Percentiles rank a stretch among this genome's conserved stretches.
phyloP scores from a whole-genome alignment of 148 eudicot species.

The Spergularia bocconei region DNA sequence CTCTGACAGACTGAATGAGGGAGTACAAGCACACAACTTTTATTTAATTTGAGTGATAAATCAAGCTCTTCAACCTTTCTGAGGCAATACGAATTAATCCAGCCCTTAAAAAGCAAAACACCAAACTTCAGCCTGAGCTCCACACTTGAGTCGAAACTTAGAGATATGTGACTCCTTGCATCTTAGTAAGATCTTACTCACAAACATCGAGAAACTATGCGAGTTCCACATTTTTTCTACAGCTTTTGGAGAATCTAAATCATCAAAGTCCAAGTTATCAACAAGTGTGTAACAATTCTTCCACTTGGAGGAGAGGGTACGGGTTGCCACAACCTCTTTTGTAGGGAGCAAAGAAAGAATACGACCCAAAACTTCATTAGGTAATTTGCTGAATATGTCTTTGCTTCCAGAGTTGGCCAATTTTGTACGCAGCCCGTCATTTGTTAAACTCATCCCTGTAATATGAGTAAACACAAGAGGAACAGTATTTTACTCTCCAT shows the following conservation, averaged over 20 bases:
- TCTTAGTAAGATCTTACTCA: not conserved
- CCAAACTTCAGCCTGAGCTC: not conserved
- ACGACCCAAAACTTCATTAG: constrained; percentile 20
- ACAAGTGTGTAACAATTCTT: constrained; percentile 14
- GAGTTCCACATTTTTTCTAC: not conserved
- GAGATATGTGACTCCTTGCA: constrained; percentile 5
- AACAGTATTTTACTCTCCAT: too few species aligned
- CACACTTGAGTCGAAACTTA: constrained; percentile 23
- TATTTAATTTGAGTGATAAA: too few species aligned
- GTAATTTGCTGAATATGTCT: constrained; percentile 23
- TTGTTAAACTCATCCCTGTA: constrained; percentile 9
- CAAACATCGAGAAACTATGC: constrained; percentile 11
- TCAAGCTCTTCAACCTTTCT: too few species aligned
- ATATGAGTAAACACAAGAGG: too few species aligned
- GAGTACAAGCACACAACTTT: too few species aligned
- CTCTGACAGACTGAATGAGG: constrained; percentile 4
- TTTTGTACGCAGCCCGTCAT: not conserved
- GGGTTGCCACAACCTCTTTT: constrained; percentile 23
- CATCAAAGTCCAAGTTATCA: constrained; percentile 25
- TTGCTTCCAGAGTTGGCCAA: not conserved
- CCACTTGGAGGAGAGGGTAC: constrained; percentile 22
- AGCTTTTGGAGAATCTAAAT: constrained; percentile 1
- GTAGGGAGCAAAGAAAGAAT: constrained; percentile 23
- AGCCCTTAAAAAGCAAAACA: not conserved
- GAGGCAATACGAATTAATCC: constrained; percentile 1